Conservation (phyloP, 1,284 basidiomycete species). For the Microbotryomycetes sp. region DNA sequence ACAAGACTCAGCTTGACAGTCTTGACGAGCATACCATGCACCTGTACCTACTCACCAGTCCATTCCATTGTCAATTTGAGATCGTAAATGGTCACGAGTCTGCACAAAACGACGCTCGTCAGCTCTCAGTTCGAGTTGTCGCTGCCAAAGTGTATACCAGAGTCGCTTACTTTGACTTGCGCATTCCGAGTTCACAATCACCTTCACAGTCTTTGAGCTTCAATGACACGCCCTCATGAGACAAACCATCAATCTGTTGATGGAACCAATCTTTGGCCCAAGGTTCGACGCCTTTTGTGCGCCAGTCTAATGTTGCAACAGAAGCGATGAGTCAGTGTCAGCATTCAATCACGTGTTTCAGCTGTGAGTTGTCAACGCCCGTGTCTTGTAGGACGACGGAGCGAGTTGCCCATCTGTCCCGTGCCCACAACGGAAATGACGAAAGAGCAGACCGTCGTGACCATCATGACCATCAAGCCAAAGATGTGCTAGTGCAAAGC, state of each 20-base stretch:
- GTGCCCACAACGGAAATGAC: too few relatives aligned
- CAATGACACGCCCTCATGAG: conserved; percentile 22
- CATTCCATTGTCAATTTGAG: conserved; percentile 20
- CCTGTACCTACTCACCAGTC: conserved; percentile 5
- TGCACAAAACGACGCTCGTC: neutral
- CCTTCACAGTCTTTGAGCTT: conserved; percentile 29
- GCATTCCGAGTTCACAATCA: conserved; percentile 35
- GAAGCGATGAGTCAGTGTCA: neutral
- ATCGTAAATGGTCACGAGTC: conserved; percentile 38
- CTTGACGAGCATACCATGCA: neutral
- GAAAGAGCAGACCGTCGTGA: too few relatives aligned
- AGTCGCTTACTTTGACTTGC: conserved; percentile 22
- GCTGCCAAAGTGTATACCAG: neutral
- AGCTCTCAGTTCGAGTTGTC: neutral
- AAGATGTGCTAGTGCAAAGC: too few relatives aligned
- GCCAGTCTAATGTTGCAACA: conserved; percentile 17
- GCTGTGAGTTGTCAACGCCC: too few relatives aligned
- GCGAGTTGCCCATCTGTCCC: too few relatives aligned
- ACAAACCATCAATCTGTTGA: conserved; percentile 20
- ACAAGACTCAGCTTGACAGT: conserved; percentile 8
- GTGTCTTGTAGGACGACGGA: too few relatives aligned
- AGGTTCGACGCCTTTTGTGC: conserved; percentile 30
- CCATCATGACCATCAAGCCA: too few relatives aligned
- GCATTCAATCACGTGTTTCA: too few relatives aligned
- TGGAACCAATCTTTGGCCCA: conserved; percentile 35